A percentile compares a stretch with the other conserved stretches of the same genome.
These are phyloP conservation scores for Pythium plurisporium DNA, from an alignment of 352 stramenopile species.

Conservation along the genomic window DNA sequence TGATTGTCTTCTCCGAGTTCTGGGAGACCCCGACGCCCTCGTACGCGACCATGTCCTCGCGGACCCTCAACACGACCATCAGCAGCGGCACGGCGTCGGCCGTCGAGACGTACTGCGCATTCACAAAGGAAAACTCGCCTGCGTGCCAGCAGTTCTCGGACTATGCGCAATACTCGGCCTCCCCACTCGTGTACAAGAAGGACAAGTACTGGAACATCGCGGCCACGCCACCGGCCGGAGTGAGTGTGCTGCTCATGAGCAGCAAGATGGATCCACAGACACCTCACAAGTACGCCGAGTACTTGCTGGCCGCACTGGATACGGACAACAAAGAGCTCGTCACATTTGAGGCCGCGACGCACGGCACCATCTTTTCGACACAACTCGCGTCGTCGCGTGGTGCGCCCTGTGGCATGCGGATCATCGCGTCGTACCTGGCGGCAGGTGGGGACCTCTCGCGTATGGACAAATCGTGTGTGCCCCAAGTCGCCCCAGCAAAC, in stretches of 20 bases:
- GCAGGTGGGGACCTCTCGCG: conserved; percentile 16
- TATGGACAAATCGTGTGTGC: conserved; percentile 34
- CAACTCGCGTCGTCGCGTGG: conserved; percentile 7
- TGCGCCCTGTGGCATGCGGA: conserved; percentile 27
- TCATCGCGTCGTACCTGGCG: conserved; percentile 30
- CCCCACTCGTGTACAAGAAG: conserved; percentile 18
- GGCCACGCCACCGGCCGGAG: conserved; percentile 21
- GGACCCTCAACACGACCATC: conserved; percentile 24
- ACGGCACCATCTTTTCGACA: conserved; percentile 25
- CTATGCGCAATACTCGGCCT: conserved; percentile 7
- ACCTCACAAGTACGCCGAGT: conserved; percentile 29
- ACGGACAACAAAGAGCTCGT: conserved; percentile 33
- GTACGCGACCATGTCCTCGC: conserved; percentile 10
- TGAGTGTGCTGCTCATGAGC: conserved; percentile 34
- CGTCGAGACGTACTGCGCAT: conserved; percentile 43
- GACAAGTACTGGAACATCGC: conserved; percentile 35
- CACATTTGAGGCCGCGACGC: conserved; percentile 33
- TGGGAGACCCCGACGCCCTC: conserved; percentile 23
- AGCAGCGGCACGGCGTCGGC: conserved; percentile 19
- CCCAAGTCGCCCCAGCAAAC: conserved; percentile 2
- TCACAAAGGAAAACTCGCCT: conserved; percentile 35
- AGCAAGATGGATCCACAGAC: conserved; percentile 36
- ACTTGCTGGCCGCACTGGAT: conserved; percentile 23
- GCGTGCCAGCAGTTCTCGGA: conserved; percentile 33
- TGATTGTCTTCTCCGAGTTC: conserved; percentile 32